These are phyloP conservation scores for Ilyonectria sp. DNA, from an alignment of 2,329 filamentous ascomycete species.

Conservation along the genomic window DNA sequence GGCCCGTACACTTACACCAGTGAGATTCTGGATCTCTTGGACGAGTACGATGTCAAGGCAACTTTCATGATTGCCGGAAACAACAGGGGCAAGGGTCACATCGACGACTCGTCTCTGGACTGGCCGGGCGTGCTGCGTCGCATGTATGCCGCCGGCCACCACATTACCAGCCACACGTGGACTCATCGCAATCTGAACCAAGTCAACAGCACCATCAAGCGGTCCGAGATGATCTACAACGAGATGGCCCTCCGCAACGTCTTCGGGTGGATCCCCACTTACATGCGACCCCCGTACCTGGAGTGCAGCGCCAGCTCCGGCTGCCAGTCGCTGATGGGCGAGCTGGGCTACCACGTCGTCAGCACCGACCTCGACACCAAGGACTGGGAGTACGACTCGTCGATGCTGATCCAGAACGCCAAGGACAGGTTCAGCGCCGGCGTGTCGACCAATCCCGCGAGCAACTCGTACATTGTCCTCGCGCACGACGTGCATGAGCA, in stretches of 20 bases:
- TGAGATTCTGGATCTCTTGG: slow-evolving; percentile 57
- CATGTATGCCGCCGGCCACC: slow-evolving; percentile 61
- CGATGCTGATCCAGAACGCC: slow-evolving; percentile 64
- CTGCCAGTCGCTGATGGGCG: slow-evolving; percentile 54
- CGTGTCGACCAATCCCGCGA: slow-evolving; percentile 51
- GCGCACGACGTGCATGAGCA: slow-evolving; percentile 67
- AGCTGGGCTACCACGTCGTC: slow-evolving; percentile 69
- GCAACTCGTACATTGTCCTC: slow-evolving; percentile 65
- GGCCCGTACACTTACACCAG: slow-evolving; percentile 61
- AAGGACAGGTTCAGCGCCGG: slow-evolving; percentile 56
- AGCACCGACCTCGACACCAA: slow-evolving; percentile 74
- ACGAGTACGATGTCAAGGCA: slow-evolving; percentile 50
- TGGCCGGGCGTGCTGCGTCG: slow-evolving; percentile 58
- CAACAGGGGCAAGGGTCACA: slow-evolving; percentile 58
- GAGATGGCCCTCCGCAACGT: slow-evolving; percentile 62
- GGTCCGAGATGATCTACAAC: slow-evolving; percentile 59
- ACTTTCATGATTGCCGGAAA: slow-evolving; percentile 62
- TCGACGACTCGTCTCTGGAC: slow-evolving; percentile 54
- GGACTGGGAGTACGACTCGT: slow-evolving; percentile 69
- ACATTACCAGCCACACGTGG: slow-evolving; percentile 64
- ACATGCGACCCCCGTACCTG: slow-evolving; percentile 63
- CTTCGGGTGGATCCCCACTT: slow-evolving; percentile 59
- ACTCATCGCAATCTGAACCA: slow-evolving; percentile 61
- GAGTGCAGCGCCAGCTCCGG: slow-evolving; percentile 59
- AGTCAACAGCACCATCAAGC: slow-evolving; percentile 52